These are phyloP conservation scores for Alternaria sp. DNA, from an alignment of 2,329 filamentous ascomycete genomes.

Conservation along the genomic window DNA sequence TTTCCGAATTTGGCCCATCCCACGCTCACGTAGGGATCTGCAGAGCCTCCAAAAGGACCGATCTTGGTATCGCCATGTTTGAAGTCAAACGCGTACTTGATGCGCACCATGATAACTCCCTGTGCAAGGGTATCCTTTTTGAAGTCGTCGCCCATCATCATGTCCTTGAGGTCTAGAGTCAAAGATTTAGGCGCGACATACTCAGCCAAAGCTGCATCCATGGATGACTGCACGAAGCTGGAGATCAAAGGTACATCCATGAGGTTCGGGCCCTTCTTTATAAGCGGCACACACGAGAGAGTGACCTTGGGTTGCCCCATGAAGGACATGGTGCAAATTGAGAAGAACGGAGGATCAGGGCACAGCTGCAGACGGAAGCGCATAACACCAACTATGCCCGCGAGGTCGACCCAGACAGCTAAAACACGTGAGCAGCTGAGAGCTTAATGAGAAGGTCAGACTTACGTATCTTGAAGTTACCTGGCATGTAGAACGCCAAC, in stretches of 20 bases:
- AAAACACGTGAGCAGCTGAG: conserved; percentile 34
- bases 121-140: conserved; percentile 74
- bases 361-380: conserved; percentile 74
- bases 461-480: conserved; percentile 59
- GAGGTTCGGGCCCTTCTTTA: conserved; percentile 72
- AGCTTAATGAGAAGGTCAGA: background rate
- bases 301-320: conserved; percentile 77
- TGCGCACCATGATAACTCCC: conserved; percentile 70
- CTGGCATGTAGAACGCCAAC: conserved; percentile 73
- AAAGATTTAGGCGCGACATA: conserved; percentile 79
- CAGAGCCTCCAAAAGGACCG: conserved; percentile 65
- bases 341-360: conserved; percentile 78
- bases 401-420: conserved; percentile 76
- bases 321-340: conserved; percentile 75
- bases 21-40: conserved; percentile 74
- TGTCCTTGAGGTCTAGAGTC: conserved; percentile 76
- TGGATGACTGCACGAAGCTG: conserved; percentile 75
- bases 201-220: conserved; percentile 75
- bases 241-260: conserved; percentile 79
- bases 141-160: conserved; percentile 79
- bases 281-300: conserved; percentile 72
- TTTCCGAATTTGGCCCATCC: conserved; percentile 82
- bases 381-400: conserved; percentile 73
- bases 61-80: conserved; percentile 72
- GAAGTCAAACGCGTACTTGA: conserved; percentile 72